phyloP scores from a whole-genome alignment of 768 basidiomycete genomes.

The Dictyophora rubrovolvata region DNA sequence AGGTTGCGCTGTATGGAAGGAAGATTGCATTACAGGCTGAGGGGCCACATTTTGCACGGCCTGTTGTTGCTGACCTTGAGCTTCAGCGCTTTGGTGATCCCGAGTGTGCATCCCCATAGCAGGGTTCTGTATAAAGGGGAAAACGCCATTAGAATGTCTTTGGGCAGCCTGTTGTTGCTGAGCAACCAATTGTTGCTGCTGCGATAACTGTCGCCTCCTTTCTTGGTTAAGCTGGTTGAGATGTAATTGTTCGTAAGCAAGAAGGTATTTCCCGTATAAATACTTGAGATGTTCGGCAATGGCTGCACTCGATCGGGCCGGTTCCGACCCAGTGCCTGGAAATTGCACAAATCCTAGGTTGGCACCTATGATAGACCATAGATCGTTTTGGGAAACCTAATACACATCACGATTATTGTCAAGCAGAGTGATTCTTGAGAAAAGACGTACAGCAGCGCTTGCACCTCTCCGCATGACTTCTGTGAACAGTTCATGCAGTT shows the following conservation, averaged over 20 bases:
- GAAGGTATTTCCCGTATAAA: conserved; percentile 51
- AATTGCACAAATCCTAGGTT: conserved; percentile 57
- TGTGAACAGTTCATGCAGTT: conserved; percentile 48
- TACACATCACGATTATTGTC: conserved; percentile 7
- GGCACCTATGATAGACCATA: conserved; percentile 61
- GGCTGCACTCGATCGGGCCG: conserved; percentile 51
- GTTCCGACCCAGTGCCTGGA: conserved; percentile 48
- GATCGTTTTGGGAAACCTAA: conserved; percentile 45
- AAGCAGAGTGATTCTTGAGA: neutral
- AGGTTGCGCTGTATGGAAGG: neutral
- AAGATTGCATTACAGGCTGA: conserved; percentile 5
- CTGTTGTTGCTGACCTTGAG: neutral
- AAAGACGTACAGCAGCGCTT: conserved; percentile 29
- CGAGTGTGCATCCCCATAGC: neutral
- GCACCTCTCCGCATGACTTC: conserved; percentile 54
- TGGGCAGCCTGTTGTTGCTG: neutral
- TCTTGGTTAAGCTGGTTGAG: conserved; percentile 22
- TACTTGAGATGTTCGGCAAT: conserved; percentile 50
- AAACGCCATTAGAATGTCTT: neutral
- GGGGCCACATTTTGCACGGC: neutral
- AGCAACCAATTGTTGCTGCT: conserved; percentile 12
- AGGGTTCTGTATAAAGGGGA: conserved; percentile 2
- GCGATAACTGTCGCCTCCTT: conserved; percentile 11
- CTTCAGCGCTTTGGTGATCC: neutral
- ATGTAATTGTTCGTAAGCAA: conserved; percentile 47